Evolutionary conservation across 73 alveolate species (phyloP), one percentile per base, ranked within the genome.

Genomic region (Symbiodinium natans): DNA sequence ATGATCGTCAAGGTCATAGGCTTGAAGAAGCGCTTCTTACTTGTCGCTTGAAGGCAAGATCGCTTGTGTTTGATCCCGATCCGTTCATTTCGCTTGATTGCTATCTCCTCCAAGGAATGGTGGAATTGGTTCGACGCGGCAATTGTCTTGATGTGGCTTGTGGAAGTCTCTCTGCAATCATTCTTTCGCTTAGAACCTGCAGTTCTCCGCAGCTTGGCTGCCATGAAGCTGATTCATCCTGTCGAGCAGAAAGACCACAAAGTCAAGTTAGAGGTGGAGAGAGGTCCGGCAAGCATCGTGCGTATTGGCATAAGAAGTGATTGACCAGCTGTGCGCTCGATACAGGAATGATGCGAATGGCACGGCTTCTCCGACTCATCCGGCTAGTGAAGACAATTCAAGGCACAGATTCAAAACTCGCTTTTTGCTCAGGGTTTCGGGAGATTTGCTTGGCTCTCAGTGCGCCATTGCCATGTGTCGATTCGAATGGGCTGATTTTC

Each of bases 331-430:
- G 59, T 46, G 59, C 59, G 59, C 59, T 6, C 48, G 19, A 13
- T 80, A n/a, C 13, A 87, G 94, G 94, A 54, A 73, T 87, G 85
- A 41, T 87, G 34, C 94, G 94, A 23, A 87, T 87, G 94, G 94
- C 75, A 27, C 83, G 94, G 3, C 75, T 87, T 40, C 94, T 87
- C 29, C 94, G 94, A 13, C 84, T 87, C 36, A 27, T 87, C 33
- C 38, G 94, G 63, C 71, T 87, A 34, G 94, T 87, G 10, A 87
- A 87, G 85, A 87, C 94, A 8, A 87, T 87, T 3, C 94, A 87
- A 48, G 94, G 80, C 59, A 9, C 59, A 46, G 13, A 13, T 6
- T 46, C 59, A 46, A 46, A 46, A 46, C 59, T n/a, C n/a, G n/a
- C n/a, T n/a, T n/a, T n/a, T n/a, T n/a, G n/a, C n/a, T n/a, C n/a